Percentiles rank a stretch among this genome's conserved stretches.
phyloP scores from a whole-genome alignment of 257 asterid species.

The Solanum lycopersicoides region DNA sequence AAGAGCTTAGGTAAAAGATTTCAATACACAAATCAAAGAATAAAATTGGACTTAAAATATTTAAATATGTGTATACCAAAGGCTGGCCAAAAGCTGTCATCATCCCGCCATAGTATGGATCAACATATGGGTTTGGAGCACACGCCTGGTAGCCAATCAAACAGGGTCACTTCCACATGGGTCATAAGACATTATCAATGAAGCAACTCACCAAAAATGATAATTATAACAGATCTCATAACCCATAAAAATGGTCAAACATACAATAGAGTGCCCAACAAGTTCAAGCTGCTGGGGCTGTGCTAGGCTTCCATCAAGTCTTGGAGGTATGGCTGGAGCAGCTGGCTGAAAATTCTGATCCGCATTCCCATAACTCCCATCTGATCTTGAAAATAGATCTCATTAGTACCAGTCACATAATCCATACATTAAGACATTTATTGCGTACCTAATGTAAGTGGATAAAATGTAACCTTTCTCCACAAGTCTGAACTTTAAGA shows the following conservation, averaged over 20 bases:
- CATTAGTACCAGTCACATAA: constrained; percentile 1
- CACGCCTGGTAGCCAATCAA: constrained; percentile 35
- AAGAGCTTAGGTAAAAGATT: background rate
- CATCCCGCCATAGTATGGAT: constrained; percentile 65
- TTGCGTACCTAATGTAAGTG: background rate
- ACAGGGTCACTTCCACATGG: background rate
- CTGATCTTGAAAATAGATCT: constrained; percentile 27
- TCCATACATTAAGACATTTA: background rate
- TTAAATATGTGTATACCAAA: constrained; percentile 33
- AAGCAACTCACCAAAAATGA: background rate
- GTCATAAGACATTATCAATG: background rate
- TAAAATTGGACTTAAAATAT: background rate
- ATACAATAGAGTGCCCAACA: constrained; percentile 63
- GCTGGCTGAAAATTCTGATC: constrained; percentile 28
- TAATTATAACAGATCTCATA: background rate
- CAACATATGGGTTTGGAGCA: constrained; percentile 40
- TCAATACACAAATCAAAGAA: background rate
- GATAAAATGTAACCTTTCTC: background rate
- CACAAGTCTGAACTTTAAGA: background rate
- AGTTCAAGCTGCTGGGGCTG: constrained; percentile 58
- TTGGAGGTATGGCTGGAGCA: constrained; percentile 34
- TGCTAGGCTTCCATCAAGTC: constrained; percentile 27
- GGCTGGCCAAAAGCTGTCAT: constrained; percentile 76
- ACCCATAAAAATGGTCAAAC: background rate
- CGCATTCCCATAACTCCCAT: constrained; percentile 20